Evolutionary conservation across 2,329 filamentous ascomycete genomes (phyloP), one percentile per base, ranked within the genome.

Genomic region (Lecanosticta acicola): DNA sequence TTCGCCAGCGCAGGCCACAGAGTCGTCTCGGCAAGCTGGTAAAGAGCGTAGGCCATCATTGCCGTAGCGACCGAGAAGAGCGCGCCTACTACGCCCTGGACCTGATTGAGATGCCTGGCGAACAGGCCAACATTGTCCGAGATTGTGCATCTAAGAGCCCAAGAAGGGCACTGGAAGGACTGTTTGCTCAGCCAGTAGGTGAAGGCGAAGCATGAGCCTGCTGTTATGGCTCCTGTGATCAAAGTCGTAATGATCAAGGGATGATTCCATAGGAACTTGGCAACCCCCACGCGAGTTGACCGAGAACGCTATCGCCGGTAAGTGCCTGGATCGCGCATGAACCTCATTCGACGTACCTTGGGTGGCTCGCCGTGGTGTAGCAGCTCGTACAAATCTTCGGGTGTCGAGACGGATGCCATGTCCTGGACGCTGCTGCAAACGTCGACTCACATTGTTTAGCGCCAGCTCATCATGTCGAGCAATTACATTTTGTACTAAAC

Each of bases 161-260:
- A 41, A 13, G 8, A 9, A 4, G 38, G 38, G 16, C 38, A 41
- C 19, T 41, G 19, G 20, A 41, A 41, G 19, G 10, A n/a, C 20
- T 41, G 38, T 9, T 32, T 29, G 21, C 38, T 41, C 10, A 41
- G 38, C 38, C 38, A 41, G 24, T 41, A 41, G 13, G 38, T 41
- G 38, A 41, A 41, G 9, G 18, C 19, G 29, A 41, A 41, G 21
- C 38, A 41, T 8, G 38, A 7, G 10, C n/a, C n/a, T 3, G 38
- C 19, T 8, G 10, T 20, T 29, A 14, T 13, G n/a, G 38, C 41
- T 20, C 41, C 41, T 5, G 16, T 3, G 32, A 41, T 14, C 7
- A 41, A 41, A n/a, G 16, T 14, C 7, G 33, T 8, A n/a, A 35
- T 5, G 7, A n/a, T 35, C 11, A 35, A n/a, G 7, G 33, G 33